A percentile compares a stretch with the other conserved stretches of the same genome.
phyloP scores from a whole-genome alignment of 1,139 yeast species.

The Citeromyces hawaiiensis region DNA sequence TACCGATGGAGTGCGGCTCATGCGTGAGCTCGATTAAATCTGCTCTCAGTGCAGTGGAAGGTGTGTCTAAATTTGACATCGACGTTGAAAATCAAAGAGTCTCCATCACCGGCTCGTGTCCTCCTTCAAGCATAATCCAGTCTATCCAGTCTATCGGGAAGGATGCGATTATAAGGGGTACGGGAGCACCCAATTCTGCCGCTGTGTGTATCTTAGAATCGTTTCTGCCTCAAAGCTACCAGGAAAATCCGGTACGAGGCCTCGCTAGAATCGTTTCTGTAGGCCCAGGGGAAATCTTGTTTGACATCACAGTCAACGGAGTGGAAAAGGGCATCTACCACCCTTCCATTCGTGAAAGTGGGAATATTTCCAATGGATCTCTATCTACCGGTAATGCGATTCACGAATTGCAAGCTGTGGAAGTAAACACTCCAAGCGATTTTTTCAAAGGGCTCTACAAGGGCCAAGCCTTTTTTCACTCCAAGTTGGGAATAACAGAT shows the following conservation, averaged over 20 bases:
- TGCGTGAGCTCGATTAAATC: conserved; percentile 50
- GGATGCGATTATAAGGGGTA: conserved; percentile 86
- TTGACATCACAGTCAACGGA: conserved; percentile 74
- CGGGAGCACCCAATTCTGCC: conserved; percentile 79
- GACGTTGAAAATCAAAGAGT: conserved; percentile 46
- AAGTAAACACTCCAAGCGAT: conserved; percentile 16
- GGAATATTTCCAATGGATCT: conserved; percentile 70
- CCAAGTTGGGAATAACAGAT: conserved; percentile 41
- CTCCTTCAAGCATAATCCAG: conserved; percentile 58
- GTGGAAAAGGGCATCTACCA: conserved; percentile 47
- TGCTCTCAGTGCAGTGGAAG: conserved; percentile 34
- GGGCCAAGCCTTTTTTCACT: conserved; percentile 57
- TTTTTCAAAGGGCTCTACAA: conserved; percentile 18
- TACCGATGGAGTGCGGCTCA: conserved; percentile 60
- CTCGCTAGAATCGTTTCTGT: conserved; percentile 79
- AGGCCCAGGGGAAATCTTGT: conserved; percentile 31
- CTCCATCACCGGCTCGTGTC: conserved; percentile 44
- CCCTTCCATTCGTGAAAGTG: conserved; percentile 57
- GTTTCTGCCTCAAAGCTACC: conserved; percentile 32
- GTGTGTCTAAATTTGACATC: conserved; percentile 33
- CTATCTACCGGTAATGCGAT: conserved; percentile 46
- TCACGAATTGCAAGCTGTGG: conserved; percentile 33
- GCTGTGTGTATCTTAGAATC: conserved; percentile 86
- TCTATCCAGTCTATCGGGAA: conserved; percentile 62
- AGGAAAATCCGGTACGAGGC: conserved; percentile 60